Evolutionary conservation across 805 yeast species (phyloP), one percentile per base, ranked within the genome.

Genomic region (Starmerella potacharoeniae): DNA sequence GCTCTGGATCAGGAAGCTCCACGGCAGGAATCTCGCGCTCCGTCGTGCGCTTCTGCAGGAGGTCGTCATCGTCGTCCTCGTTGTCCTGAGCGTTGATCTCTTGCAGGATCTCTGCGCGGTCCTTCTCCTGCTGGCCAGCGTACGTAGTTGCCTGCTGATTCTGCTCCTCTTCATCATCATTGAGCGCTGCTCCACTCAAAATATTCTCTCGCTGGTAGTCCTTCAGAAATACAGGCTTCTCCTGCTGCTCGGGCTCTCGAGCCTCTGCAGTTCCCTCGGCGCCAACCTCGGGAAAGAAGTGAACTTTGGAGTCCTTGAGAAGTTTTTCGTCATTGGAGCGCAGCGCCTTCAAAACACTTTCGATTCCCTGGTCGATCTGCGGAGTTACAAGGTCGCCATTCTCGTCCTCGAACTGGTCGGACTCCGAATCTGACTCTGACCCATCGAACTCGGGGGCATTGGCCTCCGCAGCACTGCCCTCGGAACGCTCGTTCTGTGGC

Each of bases 131-230:
- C 60, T 83, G 80, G n/a, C 81, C 75, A 6, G 77, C 86, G 66
- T 78, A 89, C 0, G 65, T 57, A 13, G 55, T 58, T 0, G 96
- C 84, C 64, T 80, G 83, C 60, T 79, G 41, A 10, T 34, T 79
- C 5, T 73, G 75, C 17, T 77, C 75, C 56, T 73, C 74, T 44
- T 71, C 71, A 5, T 70, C 69, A 0, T 73, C 81, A 1, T 76
- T 81, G n/a, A 76, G 81, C 31, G 74, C 75, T 43, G 75, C 77
- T 10, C 90, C 91, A 3, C 82, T 74, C n/a, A 93, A 72, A 37
- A 90, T 69, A 61, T 81, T 84, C 81, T 80, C 79, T 68, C 97
- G 77, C 66, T 93, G 97, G 65, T 90, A 93, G 68, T 93, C 98
- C 63, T 90, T 89, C 69, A 93, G 77, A 67, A 83, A 87, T 55